Base-by-base conservation (phyloP, 371 early-diverging fungal species). In the Mortierella sp. region DNA sequence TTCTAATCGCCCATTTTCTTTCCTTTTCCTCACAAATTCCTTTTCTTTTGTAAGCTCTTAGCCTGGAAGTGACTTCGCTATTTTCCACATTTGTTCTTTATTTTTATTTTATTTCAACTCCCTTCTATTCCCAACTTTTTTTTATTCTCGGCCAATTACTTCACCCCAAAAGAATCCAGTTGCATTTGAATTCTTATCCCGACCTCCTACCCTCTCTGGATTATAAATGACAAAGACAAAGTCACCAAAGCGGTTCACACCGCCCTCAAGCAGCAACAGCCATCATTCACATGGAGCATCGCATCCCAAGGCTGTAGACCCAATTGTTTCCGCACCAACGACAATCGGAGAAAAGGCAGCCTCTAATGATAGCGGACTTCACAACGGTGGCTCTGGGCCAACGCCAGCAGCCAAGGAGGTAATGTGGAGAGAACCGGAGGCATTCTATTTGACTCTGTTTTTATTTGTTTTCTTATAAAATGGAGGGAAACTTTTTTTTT, bases 241-340 rank as follows among this genome's bases (percentile, higher is more conserved):
- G 61, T 77, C 77, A 22, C 77, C 77, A 22, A 77, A 67, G 68
- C 66, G 73, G 64, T 66, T 74, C 15, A 40, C 68, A 43, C 77
- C 76, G 49, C 66, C 70, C 8, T 22, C 68, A 35, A 68, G 61
- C 29, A 54, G 31, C 59, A 63, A 54, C 19, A 19, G 43, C 17
- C 51, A 68, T 26, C 54, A 56, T 32, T 54, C 29, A 17, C 31
- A 22, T 15, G 51, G 34, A 26, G 34, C 60, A 26, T 22, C 58
- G 32, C 47, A 29, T 40, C 2, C 71, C 28, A 51, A 12, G 34
- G 22, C 35, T 45, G n/a, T 57, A 51, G 40, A 28, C 15, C 17
- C 60, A 40, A 35, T 13, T 17, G 51, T 60, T 3, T 37, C 40
- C 40, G 40, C 40, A 8, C 1, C 40, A 1, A 13, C 13, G 13